These are phyloP conservation scores for Pleurotus tuber-regium DNA, from an alignment of 768 basidiomycete genomes.

Conservation along the genomic window DNA sequence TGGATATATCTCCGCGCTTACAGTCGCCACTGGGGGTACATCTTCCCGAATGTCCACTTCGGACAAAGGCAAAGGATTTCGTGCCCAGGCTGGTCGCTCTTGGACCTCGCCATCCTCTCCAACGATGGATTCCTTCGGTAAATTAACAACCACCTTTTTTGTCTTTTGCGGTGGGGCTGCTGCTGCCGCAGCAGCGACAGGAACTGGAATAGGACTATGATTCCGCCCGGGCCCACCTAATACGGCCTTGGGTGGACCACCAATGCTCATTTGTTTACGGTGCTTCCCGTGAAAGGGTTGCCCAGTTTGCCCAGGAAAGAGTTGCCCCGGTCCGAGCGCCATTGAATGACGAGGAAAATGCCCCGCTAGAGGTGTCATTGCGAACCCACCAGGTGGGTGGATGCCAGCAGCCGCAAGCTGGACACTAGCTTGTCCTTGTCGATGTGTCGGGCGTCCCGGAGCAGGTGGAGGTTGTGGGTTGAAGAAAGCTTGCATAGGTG, in stretches of 20 bases:
- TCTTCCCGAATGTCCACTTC: conserved; percentile 20
- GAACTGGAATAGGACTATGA: conserved; percentile 58
- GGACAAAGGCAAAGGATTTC: conserved; percentile 46
- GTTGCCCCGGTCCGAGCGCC: conserved; percentile 37
- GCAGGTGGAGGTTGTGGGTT: conserved; percentile 44
- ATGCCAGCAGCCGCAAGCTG: conserved; percentile 63
- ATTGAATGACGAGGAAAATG: conserved; percentile 55
- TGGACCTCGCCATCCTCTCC: conserved; percentile 38
- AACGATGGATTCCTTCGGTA: conserved; percentile 66
- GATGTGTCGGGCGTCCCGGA: conserved; percentile 54
- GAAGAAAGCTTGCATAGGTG: conserved; percentile 74
- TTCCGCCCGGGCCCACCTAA: conserved; percentile 80
- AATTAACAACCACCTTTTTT: conserved; percentile 68
- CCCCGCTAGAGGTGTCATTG: conserved; percentile 56
- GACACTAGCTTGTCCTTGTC: conserved; percentile 58
- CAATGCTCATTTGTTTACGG: conserved; percentile 71
- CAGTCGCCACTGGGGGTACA: conserved; percentile 26
- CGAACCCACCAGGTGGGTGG: conserved; percentile 50
- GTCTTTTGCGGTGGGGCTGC: conserved; percentile 39
- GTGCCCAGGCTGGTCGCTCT: conserved; percentile 56
- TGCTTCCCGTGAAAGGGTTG: conserved; percentile 60
- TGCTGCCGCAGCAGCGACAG: conserved; percentile 24
- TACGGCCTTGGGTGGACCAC: conserved; percentile 86
- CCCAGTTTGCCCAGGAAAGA: conserved; percentile 26
- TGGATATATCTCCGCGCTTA: conserved; percentile 57